Evolutionary conservation across 768 basidiomycete species (phyloP), one percentile per base, ranked within the genome.

Genomic region (Pulveroboletus sp.): DNA sequence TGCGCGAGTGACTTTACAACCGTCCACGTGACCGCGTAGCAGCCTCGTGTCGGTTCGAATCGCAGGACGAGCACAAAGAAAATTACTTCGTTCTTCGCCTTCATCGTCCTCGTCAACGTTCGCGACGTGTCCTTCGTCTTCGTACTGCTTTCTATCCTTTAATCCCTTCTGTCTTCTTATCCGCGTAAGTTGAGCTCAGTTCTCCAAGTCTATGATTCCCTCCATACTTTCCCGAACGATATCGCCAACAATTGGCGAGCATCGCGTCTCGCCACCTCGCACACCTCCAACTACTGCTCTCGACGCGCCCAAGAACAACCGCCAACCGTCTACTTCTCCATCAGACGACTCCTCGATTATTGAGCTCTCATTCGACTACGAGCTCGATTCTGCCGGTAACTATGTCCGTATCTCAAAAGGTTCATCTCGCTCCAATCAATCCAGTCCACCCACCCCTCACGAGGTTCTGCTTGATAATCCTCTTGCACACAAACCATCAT

Each of bases 291-390:
- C 51, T 17, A 38, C 47, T 45, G 52, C 56, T n/a, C 57, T 66
- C 35, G 68, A 67, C 50, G 60, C 57, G 47, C 53, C 68, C n/a
- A 67, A 69, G 59, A 65, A 59, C 39, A 56, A 36, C 51, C 68
- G 68, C 31, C 71, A 59, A 33, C 5, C 61, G 15, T 71, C 69
- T 7, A 61, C 66, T 18, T 63, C 74, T 8, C 68, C 69, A 44
- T 76, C 75, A 4, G 76, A 77, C 43, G 74, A 76, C 36, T 74
- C 75, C 1, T 73, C 72, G 2, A 62, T 76, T 45, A 69, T 73
- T 11, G 75, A 78, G 35, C 73, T 77, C 50, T 77, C 76, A 3
- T 77, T 77, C 47, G 71, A 72, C 54, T 77, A 77, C 38, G 72
- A 74, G 43, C 64, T 66, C 26, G 72, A 77, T 57, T 72, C 74